These are phyloP conservation scores for Colletotrichum sansevieriae DNA, from an alignment of 2,329 filamentous ascomycete genomes.

Conservation along the genomic window DNA sequence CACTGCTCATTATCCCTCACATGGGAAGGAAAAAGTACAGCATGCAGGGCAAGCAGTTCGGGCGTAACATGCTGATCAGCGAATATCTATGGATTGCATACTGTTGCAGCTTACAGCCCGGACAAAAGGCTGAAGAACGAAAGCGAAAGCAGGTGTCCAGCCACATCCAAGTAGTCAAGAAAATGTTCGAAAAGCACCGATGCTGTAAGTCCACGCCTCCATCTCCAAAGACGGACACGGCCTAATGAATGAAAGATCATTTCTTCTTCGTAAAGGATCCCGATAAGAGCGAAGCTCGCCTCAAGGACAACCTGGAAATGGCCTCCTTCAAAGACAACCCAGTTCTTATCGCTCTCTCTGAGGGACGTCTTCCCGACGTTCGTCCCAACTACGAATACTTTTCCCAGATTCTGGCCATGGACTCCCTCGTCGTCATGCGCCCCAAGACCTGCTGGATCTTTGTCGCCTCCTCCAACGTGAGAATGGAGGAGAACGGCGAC, in stretches of 20 bases:
- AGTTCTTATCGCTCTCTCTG: constrained; percentile 71
- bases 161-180: constrained; percentile 79
- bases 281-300: constrained; percentile 66
- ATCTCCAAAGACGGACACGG: background rate
- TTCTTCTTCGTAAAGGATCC: constrained; percentile 69
- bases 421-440: constrained; percentile 65
- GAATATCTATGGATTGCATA: constrained; percentile 74
- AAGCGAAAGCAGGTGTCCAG: constrained; percentile 76
- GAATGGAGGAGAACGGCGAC: constrained; percentile 59
- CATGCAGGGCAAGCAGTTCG: constrained; percentile 73
- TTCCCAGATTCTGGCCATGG: constrained; percentile 66
- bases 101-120: constrained; percentile 59
- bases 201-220: constrained; percentile 65
- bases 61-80: constrained; percentile 78
- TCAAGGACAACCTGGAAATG: constrained; percentile 57
- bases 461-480: constrained; percentile 66
- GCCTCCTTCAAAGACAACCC: constrained; percentile 74
- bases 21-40: constrained; percentile 77
- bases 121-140: constrained; percentile 61
- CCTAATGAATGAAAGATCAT: constrained; percentile 58
- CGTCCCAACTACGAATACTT: constrained; percentile 74
- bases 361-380: constrained; percentile 68
- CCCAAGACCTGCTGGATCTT: constrained; percentile 72
- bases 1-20: constrained; percentile 73
- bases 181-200: constrained; percentile 72